Evolutionary conservation across 148 eudicot species (phyloP), one percentile per base, ranked within the genome.

Genomic region (Vaccinium corymbosum): DNA sequence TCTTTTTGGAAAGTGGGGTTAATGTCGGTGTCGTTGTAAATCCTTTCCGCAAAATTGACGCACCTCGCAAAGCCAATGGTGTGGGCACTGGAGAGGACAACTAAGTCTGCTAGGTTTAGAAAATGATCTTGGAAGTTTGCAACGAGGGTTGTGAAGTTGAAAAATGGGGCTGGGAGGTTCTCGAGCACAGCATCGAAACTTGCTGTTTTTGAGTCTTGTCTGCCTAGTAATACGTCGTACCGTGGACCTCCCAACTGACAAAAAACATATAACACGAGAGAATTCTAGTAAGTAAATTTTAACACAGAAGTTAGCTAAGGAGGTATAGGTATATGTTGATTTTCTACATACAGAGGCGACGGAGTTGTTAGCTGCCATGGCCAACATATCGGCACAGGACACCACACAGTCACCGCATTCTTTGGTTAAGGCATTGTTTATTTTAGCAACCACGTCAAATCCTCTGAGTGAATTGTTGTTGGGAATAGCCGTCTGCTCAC

Each of bases 341-440:
- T 46, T 9, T 1, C 0, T 49, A 57, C 91, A 81, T 83, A 90
- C 93, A 77, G 85, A 84, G 52, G 32, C 55, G 29, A 87, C 85
- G 0, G 93, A 81, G 48, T 90, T 88, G n/a, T 90, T 86, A 42
- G 94, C 90, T 2, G 91, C 92, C 51, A 90, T 62, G 51, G 94
- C 91, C 17, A 92, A 83, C 35, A 90, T 82, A 89, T 92, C 94
- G n/a, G 94, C 91, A 83, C 94, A 92, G 19, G 94, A 91, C 15
- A 91, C 94, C 5, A 89, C 84, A 7, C 50, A 77, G 32, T 85
- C 89, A 15, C 85, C 85, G 48, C 94, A 90, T 59, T 86, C 89
- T 25, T 80, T 84, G 53, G 90, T 90, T 4, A 92, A 51, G 7
- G 76, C 57, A 19, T 86, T 83, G 68, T 90, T 91, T 32, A 90